Base-by-base conservation (phyloP, 2,329 filamentous ascomycete species). In the Sporothrix protearum region DNA sequence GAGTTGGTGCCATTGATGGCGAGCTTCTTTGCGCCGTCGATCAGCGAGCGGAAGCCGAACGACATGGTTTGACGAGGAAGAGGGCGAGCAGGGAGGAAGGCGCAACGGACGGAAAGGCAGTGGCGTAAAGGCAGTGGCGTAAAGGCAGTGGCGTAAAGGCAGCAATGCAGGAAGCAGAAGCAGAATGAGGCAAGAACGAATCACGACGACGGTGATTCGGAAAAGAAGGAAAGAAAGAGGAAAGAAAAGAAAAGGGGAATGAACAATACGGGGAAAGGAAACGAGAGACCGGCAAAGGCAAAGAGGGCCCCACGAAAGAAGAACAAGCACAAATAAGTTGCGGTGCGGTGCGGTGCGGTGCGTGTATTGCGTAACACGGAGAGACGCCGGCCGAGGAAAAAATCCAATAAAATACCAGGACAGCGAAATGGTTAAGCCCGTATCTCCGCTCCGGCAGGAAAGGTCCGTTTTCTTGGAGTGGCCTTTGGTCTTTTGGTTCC, bases 31-130 rank as follows among this genome's bases (percentile, higher is more conserved):
- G 81, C 80, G 69, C 80, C 77, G 68, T 77, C 79, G 68, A 84
- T 75, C 30, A 85, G 75, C 22, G 80, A 81, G 68, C 81, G 80
- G 73, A 85, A 76, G 7, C 82, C 81, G 19, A 81, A 76, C 6
- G 84, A 80, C 83, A 85, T 84, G 75, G 78, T 82, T 67, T 71
- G 68, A 14, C 55, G 53, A 16, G 28, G 22, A 10, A 16, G 53
- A 28, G 25, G 53, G 3, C 22, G 28, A 33, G 25, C 33, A 22
- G 14, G 14, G 30, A 22, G 33, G n/a, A 64, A 14, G 39, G 36
- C 36, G 36, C 59, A 63, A 28, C 39, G 59, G 36, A 25, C n/a
- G 0, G 30, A n/a, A n/a, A n/a, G n/a, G n/a, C n/a, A n/a, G n/a
- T n/a, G n/a, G n/a, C n/a, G n/a, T n/a, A n/a, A n/a, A n/a, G n/a